Percentiles rank a stretch among this genome's conserved stretches.
Conservation (phyloP, 805 yeast genomes). For the Saccharomycopsis fibuligera region DNA sequence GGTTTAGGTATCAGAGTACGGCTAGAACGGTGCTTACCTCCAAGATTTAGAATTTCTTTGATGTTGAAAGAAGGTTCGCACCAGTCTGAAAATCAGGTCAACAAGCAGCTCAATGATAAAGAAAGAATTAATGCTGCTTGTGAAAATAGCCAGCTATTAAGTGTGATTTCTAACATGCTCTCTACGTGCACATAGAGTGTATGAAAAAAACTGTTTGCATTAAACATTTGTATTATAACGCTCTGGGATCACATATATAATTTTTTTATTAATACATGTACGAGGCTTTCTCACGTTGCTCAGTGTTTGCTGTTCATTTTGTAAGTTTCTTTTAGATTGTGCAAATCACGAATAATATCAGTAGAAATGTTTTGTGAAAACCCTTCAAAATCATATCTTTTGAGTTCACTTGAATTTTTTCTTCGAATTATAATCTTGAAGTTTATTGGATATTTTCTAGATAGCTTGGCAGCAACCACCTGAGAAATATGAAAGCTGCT, state of each 20-base stretch:
- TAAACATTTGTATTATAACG: neutral
- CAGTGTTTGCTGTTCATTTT: conserved; percentile 29
- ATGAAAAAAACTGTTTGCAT: neutral
- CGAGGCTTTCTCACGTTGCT: too few relatives aligned
- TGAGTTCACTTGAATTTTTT: conserved; percentile 46
- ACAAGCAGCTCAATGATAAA: conserved; percentile 93
- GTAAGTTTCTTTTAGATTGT: conserved; percentile 50
- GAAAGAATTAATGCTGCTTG: conserved; percentile 98
- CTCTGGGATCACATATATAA: too few relatives aligned
- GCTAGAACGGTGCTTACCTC: conserved; percentile 80
- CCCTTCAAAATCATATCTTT: conserved; percentile 86
- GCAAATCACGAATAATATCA: conserved; percentile 71
- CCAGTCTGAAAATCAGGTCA: conserved; percentile 92
- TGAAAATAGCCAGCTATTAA: conserved; percentile 85
- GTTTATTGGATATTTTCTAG: conserved; percentile 65
- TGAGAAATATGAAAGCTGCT: conserved; percentile 82
- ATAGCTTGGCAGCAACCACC: conserved; percentile 67
- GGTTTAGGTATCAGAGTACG: conserved; percentile 94
- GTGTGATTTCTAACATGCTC: conserved; percentile 91
- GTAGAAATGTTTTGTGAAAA: conserved; percentile 49
- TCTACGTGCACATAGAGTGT: conserved; percentile 49
- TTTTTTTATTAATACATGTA: too few relatives aligned
- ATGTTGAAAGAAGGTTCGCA: conserved; percentile 87
- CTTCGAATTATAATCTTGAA: conserved; percentile 77
- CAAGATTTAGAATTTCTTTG: conserved; percentile 73